Evolutionary conservation across 2,329 filamentous ascomycete genomes (phyloP).

Genomic region (Ophiostoma ips): DNA sequence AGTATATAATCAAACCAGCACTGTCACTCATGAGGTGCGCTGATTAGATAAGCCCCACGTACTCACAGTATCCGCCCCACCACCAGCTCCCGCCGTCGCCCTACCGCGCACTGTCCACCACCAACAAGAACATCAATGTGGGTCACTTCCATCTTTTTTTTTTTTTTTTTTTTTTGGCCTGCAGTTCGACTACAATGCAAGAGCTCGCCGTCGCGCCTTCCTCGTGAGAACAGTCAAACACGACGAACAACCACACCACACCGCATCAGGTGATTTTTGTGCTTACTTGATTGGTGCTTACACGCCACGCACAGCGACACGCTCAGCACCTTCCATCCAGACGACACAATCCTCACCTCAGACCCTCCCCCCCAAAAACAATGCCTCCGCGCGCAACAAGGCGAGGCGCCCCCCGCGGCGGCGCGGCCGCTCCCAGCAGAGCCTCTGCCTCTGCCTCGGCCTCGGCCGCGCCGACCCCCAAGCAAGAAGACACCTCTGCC

Average conservation of each 20-base stretch:
- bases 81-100: too few relatives aligned
- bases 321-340: neutral
- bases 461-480: neutral
- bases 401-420: constrained; percentile 9
- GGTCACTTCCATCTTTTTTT: neutral
- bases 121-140: neutral
- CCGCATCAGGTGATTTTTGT: too few relatives aligned
- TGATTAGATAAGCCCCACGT: too few relatives aligned
- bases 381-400: constrained; percentile 12
- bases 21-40: neutral
- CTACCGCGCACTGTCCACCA: neutral
- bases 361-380: neutral
- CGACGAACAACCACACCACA: too few relatives aligned
- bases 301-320: neutral
- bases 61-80: too few relatives aligned
- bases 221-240: too few relatives aligned
- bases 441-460: too few relatives aligned
- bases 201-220: constrained; percentile 2
- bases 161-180: too few relatives aligned
- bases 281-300: too few relatives aligned
- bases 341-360: neutral
- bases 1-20: too few relatives aligned
- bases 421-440: neutral
- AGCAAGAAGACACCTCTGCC: neutral
- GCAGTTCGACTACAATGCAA: constrained; percentile 6